Base-by-base conservation (phyloP, 139 green algal genomes). In the Desmodesmus armatus region DNA sequence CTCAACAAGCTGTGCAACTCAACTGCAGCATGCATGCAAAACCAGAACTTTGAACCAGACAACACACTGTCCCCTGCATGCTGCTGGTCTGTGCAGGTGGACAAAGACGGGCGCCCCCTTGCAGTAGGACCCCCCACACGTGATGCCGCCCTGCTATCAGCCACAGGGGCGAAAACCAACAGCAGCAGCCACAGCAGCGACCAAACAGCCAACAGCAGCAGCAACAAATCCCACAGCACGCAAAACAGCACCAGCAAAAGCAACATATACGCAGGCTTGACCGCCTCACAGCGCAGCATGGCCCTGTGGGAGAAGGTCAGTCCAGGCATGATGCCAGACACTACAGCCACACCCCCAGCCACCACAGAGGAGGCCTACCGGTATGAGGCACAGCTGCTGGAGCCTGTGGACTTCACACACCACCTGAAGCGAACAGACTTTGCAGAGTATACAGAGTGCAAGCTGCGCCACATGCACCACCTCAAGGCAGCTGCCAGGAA, bases 371-470 rank as follows among this genome's bases (percentile, higher is more conserved):
- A 70, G 49, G 25, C 37, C 3, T 35, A 85, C 29, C 25, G 9
- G 23, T 77, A 41, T 17, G 23, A 62, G 27, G 25, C 80, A 17
- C 17, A 41, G 25, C 53, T 74, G 49, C 5, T 53, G 19, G 80
- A 80, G 69, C 27, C 67, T 6, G 5, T 49, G 5, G 80, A 86
- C 51, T n/a, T 25, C 33, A 74, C 51, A 13, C 80, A 86, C 49
- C 80, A 86, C 69, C 80, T 86, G 25, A 72, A 43, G 7, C 72
- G 73, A 49, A 86, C 80, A 1, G 80, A 86, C 69, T 86, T 86
- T 58, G 58, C 78, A 49, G 78, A 84, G 78, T 84, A 77, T 43
- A 84, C 63, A 35, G 78, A 84, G 62, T 41, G 41, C 31, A 29
- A 40, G 43, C 63, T 84, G 41, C 29, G 78, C 5, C 60, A 74